phyloP scores from a whole-genome alignment of 805 yeast genomes.

The Millerozyma miso region DNA sequence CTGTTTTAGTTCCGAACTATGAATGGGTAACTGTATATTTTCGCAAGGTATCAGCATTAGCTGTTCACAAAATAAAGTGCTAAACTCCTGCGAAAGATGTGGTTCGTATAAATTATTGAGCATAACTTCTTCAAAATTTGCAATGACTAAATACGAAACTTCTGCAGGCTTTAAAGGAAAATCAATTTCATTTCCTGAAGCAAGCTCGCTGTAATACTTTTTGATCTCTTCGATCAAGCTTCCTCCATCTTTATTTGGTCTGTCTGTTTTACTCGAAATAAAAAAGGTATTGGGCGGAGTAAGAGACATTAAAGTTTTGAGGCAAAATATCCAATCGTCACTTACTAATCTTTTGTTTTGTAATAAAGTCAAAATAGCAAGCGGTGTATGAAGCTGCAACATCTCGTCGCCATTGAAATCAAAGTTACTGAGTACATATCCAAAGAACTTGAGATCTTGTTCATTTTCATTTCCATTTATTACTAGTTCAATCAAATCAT shows the following conservation, averaged over 20 bases:
- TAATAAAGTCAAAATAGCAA: conserved; percentile 51
- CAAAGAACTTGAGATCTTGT: conserved; percentile 39
- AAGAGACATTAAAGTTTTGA: conserved; percentile 42
- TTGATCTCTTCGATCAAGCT: conserved; percentile 1
- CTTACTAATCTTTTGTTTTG: conserved; percentile 12
- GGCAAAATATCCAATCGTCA: conserved; percentile 34
- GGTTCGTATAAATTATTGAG: conserved; percentile 12
- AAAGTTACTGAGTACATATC: conserved; percentile 60
- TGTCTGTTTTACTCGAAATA: conserved; percentile 2
- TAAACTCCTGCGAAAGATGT: conserved; percentile 14
- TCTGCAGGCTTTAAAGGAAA: conserved; percentile 13
- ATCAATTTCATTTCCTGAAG: conserved; percentile 2
- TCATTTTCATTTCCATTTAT: conserved; percentile 21
- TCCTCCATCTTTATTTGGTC: not conserved
- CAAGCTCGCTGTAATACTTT: conserved; percentile 4
- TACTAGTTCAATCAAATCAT: conserved; percentile 47
- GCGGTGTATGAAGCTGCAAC: conserved; percentile 70
- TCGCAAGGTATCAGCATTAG: conserved; percentile 17
- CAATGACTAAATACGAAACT: conserved; percentile 16
- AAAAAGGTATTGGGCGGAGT: conserved; percentile 61
- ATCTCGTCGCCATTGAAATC: conserved; percentile 86
- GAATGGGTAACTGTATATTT: conserved; percentile 3
- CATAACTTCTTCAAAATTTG: conserved; percentile 14
- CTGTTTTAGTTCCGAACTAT: conserved; percentile 7
- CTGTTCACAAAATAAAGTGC: conserved; percentile 17